Percentiles rank a stretch among this genome's conserved stretches.
These are phyloP conservation scores for Oxyria digyna DNA, from an alignment of 148 eudicot species.

Conservation along the genomic window DNA sequence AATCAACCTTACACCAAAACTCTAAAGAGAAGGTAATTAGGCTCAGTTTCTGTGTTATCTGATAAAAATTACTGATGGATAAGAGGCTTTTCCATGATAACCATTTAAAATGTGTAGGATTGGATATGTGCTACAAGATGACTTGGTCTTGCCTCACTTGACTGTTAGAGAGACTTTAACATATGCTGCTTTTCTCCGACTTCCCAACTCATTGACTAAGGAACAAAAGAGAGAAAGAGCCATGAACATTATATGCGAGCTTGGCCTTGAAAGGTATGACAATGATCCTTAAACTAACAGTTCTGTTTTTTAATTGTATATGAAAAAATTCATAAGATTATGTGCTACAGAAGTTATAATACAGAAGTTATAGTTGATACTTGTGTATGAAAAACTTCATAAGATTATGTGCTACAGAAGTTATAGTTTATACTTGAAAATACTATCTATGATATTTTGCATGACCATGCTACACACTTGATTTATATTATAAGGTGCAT, in stretches of 20 bases:
- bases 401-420: no score
- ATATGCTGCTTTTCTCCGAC: constrained; percentile 22
- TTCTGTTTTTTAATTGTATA: no score
- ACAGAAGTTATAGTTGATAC: no score
- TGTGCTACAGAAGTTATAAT: no score
- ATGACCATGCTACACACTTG: no score
- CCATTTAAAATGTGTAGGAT: constrained; percentile 13
- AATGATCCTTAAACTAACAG: no score
- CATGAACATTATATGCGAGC: constrained; percentile 18
- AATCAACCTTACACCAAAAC: constrained; percentile 24
- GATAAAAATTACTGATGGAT: background rate
- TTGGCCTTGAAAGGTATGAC: constrained; percentile 21
- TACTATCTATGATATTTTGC: no score
- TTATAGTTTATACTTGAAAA: no score
- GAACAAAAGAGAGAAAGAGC: constrained; percentile 21
- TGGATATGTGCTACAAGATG: constrained; percentile 33
- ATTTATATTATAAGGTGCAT: background rate
- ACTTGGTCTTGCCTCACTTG: constrained; percentile 20
- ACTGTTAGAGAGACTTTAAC: constrained; percentile 28
- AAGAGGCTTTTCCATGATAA: background rate
- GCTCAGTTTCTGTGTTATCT: background rate
- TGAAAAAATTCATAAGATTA: no score
- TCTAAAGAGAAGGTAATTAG: constrained; percentile 16
- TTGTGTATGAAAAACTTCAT: no score
- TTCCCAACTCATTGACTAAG: constrained; percentile 18